A percentile compares a stretch with the other conserved stretches of the same genome.
phyloP scores from a whole-genome alignment of 1,139 yeast species.

The Debaryomyces nepalensis region DNA sequence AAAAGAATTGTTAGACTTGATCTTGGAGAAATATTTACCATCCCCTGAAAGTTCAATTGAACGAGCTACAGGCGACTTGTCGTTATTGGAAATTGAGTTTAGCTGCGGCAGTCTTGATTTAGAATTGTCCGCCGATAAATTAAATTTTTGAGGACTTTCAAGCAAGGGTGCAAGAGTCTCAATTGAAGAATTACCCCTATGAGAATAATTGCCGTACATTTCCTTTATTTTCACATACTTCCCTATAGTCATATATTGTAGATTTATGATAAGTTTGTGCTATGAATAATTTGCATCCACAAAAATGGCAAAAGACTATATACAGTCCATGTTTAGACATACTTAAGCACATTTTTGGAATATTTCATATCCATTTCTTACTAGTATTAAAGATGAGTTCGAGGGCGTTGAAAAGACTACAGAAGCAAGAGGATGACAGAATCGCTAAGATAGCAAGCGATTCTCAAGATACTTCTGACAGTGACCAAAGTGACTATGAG shows the following conservation, averaged over 20 bases:
- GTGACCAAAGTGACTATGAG: conserved; percentile 17
- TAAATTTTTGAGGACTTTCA: background rate
- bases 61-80: background rate
- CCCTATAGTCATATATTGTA: background rate
- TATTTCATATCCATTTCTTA: background rate
- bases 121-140: background rate
- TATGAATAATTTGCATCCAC: conserved; percentile 16
- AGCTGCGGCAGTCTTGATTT: background rate
- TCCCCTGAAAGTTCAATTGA: background rate
- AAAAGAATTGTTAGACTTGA: background rate
- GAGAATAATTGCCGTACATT: background rate
- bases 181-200: background rate
- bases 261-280: background rate
- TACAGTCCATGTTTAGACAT: background rate
- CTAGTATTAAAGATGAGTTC: conserved; percentile 58
- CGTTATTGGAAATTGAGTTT: background rate
- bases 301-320: conserved; percentile 7
- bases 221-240: background rate
- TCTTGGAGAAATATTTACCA: background rate
- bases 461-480: conserved; percentile 11
- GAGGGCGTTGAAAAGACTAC: conserved; percentile 62
- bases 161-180: background rate
- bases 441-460: background rate
- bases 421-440: conserved; percentile 43
- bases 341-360: background rate